Conservation (phyloP, 1,284 basidiomycete genomes). For the Boletus semigastroideus region DNA sequence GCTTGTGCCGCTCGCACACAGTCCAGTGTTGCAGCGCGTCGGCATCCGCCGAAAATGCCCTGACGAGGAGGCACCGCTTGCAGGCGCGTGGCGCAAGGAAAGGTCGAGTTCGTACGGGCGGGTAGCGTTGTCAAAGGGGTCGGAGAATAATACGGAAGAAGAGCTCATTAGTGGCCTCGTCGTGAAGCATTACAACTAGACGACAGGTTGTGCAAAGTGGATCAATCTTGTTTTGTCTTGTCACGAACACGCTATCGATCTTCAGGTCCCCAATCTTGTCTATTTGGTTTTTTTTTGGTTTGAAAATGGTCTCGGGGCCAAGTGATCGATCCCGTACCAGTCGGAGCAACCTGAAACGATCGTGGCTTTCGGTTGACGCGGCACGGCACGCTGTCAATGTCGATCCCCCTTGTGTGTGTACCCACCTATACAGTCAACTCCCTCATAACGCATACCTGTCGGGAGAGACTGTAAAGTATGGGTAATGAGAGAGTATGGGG, state of each 20-base stretch:
- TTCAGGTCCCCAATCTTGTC: too few species aligned
- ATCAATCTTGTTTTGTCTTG: too few species aligned
- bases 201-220: too few species aligned
- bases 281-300: too few species aligned
- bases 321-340: too few species aligned
- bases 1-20: constrained; percentile 30
- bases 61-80: constrained; percentile 26
- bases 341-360: too few species aligned
- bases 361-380: too few species aligned
- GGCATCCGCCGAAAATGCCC: constrained; percentile 33
- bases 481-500: background rate
- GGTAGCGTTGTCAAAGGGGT: background rate
- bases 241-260: too few species aligned
- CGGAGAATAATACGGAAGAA: constrained; percentile 38
- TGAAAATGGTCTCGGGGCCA: too few species aligned
- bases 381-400: too few species aligned
- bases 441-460: background rate
- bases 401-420: too few species aligned
- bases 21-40: constrained; percentile 29
- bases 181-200: constrained; percentile 43
- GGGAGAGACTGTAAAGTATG: background rate
- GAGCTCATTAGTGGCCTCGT: constrained; percentile 42
- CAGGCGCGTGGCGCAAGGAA: background rate
- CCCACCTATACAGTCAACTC: too few species aligned
- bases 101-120: background rate